phyloP scores from a whole-genome alignment of 495 filamentous ascomycete genomes.

The Aspergillus saccharolyticus region DNA sequence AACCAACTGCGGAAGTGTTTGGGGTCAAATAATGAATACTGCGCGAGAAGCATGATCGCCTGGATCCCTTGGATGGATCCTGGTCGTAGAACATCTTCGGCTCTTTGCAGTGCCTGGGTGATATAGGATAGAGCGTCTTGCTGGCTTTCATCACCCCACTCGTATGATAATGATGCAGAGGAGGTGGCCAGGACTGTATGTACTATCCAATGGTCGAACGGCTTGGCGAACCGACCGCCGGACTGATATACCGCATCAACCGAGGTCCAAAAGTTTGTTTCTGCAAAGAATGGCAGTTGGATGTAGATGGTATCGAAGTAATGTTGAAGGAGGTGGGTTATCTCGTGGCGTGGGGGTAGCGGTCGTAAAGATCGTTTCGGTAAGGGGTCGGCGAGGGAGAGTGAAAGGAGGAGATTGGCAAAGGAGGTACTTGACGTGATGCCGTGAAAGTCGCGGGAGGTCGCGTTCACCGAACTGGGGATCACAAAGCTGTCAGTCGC shows the following conservation, averaged over 20 bases:
- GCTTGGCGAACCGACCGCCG: slow-evolving; percentile 53
- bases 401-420: slow-evolving; percentile 71
- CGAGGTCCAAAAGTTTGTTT: slow-evolving; percentile 66
- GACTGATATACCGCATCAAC: slow-evolving; percentile 74
- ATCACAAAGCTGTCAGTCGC: slow-evolving; percentile 28
- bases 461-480: slow-evolving; percentile 79
- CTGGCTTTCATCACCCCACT: slow-evolving; percentile 58
- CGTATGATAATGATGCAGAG: slow-evolving; percentile 65
- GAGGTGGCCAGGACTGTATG: slow-evolving; percentile 85
- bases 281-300: slow-evolving; percentile 74
- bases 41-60: slow-evolving; percentile 74
- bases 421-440: slow-evolving; percentile 82
- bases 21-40: slow-evolving; percentile 85
- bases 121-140: slow-evolving; percentile 61
- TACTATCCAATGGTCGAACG: slow-evolving; percentile 76
- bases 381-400: slow-evolving; percentile 61
- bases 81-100: slow-evolving; percentile 75
- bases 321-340: slow-evolving; percentile 64
- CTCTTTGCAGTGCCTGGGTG: slow-evolving; percentile 63
- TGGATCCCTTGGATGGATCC: slow-evolving; percentile 79
- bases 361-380: slow-evolving; percentile 51
- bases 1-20: slow-evolving; percentile 88
- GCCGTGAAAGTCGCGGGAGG: slow-evolving; percentile 84
- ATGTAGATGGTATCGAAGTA: slow-evolving; percentile 78
- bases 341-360: slow-evolving; percentile 61